A percentile compares a stretch with the other conserved stretches of the same genome.
phyloP scores from a whole-genome alignment of 2,329 filamentous ascomycete species.

The Zymoseptoria crescenta region DNA sequence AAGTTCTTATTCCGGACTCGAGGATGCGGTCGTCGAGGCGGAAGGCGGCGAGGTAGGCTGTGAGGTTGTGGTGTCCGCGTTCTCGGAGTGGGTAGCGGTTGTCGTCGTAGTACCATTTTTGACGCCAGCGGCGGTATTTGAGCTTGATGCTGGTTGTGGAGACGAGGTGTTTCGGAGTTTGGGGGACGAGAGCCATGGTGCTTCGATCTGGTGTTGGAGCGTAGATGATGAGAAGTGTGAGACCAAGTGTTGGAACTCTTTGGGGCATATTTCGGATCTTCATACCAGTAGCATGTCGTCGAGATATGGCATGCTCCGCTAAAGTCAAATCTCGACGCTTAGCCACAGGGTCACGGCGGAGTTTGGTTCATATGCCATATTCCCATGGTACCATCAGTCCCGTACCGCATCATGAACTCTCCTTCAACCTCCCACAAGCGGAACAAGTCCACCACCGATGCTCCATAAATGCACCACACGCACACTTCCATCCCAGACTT shows the following conservation, averaged over 20 bases:
- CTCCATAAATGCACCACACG: constrained; percentile 57
- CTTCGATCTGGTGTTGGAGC: too few relatives aligned
- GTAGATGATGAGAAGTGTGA: background rate
- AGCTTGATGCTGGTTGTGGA: background rate
- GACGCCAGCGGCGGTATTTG: background rate
- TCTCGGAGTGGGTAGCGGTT: background rate
- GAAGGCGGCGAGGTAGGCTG: background rate
- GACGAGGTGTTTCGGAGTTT: background rate
- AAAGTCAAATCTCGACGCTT: too few relatives aligned
- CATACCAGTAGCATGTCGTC: too few relatives aligned
- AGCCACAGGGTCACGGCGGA: too few relatives aligned
- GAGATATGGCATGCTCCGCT: too few relatives aligned
- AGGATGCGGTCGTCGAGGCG: background rate
- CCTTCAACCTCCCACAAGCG: constrained; percentile 53
- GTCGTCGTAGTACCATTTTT: background rate
- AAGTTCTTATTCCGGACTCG: background rate
- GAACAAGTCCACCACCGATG: constrained; percentile 58
- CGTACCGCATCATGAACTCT: constrained; percentile 32
- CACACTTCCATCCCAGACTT: constrained; percentile 53
- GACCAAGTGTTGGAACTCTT: too few relatives aligned
- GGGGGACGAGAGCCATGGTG: background rate
- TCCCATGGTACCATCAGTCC: background rate
- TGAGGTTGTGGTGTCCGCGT: background rate
- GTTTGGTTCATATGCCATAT: background rate
- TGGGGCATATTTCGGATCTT: too few relatives aligned